Base-by-base conservation (phyloP, 352 stramenopile genomes). In the Phytophthora constricta region DNA sequence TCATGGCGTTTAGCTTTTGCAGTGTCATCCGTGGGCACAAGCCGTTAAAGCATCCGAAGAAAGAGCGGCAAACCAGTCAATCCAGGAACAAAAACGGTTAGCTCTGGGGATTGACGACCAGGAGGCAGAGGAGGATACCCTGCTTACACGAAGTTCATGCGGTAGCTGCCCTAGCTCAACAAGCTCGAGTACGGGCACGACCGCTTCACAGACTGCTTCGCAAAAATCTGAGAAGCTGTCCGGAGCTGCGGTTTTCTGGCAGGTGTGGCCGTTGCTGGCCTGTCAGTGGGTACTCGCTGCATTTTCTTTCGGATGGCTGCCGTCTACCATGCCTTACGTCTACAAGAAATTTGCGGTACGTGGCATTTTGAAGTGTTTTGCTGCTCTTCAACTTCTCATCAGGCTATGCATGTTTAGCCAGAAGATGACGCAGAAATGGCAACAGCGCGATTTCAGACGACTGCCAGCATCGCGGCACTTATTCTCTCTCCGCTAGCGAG, bases 251-350 rank as follows among this genome's bases (percentile, higher is more conserved):
- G 62, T 78, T 8, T 72, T 90, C 23, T n/a, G 48, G 22, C 69
- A 78, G 19, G 66, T 87, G 27, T 89, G 79, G 84, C 70, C 77
- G 5, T 70, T 76, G 20, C 53, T 92, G 8, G 49, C 67, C 2
- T 92, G 82, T 39, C 82, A 91, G 37, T 77, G 80, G 22, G 20
- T 85, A 1, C 62, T 92, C 26, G 80, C 82, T 0, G 80, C 80
- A 2, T 86, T 92, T 50, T 84, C 76, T 5, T 92, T 89, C 55
- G 84, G 82, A 13, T 77, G 86, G 34, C 62, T 92, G 11, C 82
- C 84, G 8, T 91, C 82, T 9, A 71, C 87, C n/a, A 87, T 91
- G 82, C 77, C 84, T 1, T 92, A 86, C 52, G 78, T 90, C 22
- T 90, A 89, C 72, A 84, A 79, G 51, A 89, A 89, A 34, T 92